These are phyloP conservation scores for Hypoxylon subgilvum DNA, from an alignment of 495 filamentous ascomycete species.

Conservation along the genomic window DNA sequence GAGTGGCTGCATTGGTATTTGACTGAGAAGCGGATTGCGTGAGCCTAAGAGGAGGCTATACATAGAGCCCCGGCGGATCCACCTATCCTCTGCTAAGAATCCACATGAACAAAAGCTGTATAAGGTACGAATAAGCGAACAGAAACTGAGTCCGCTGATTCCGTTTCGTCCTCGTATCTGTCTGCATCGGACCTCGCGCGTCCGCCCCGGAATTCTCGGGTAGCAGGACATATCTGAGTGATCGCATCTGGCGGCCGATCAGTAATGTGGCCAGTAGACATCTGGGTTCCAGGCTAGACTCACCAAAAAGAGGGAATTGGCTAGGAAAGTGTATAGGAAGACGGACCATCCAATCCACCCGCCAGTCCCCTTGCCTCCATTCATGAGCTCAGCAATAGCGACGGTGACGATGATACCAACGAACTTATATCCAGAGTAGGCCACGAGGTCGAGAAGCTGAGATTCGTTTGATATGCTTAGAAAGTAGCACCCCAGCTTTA, in stretches of 20 bases:
- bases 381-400: conserved; percentile 75
- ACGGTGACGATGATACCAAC: conserved; percentile 92
- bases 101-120: conserved; percentile 96
- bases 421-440: conserved; percentile 98
- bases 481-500: conserved; percentile 93
- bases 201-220: conserved; percentile 76
- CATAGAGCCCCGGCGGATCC: background rate
- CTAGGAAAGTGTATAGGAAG: conserved; percentile 87
- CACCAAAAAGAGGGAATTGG: conserved; percentile 96
- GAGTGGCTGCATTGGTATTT: background rate
- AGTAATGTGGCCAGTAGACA: background rate
- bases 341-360: conserved; percentile 87
- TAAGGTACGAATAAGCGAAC: conserved; percentile 91
- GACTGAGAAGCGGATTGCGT: background rate
- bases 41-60: background rate
- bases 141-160: conserved; percentile 93
- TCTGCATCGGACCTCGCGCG: conserved; percentile 71
- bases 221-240: conserved; percentile 91
- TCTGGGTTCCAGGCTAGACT: conserved; percentile 32
- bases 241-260: conserved; percentile 73
- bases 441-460: conserved; percentile 89
- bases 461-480: conserved; percentile 84
- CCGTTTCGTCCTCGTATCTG: conserved; percentile 74
- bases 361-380: conserved; percentile 76
- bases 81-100: conserved; percentile 64